Base-by-base conservation (phyloP, 2,329 filamentous ascomycete species). In the Ophiostoma sp. region DNA sequence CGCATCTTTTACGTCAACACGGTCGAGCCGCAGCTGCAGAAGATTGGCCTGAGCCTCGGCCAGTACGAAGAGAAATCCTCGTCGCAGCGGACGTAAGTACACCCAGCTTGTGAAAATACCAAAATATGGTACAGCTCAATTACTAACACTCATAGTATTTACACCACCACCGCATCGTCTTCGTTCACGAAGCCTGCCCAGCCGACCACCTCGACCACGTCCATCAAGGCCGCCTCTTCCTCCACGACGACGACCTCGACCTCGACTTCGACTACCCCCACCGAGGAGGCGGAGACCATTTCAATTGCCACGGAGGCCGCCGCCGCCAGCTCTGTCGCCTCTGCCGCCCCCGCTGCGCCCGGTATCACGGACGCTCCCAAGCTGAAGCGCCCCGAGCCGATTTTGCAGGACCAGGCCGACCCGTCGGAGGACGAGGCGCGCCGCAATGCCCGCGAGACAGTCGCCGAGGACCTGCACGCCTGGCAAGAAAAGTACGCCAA, bases 401-500 rank as follows among this genome's bases (percentile, higher is more conserved):
- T 87, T 4, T 78, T 82, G 66, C 81, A 87, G 0, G 81, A 86
- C 76, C 82, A 79, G 66, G 76, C 83, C 76, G 80, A 85, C 69
- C 80, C 83, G 45, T 86, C 88, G 66, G 87, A 89, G 72, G 85
- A 87, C 39, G 87, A 90, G 33, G 81, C 84, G 19, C 87, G 88
- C 33, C 87, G 87, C 71, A 87, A 85, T 3, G 88, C 88, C 2
- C 89, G 89, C 61, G 88, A 91, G 78, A 88, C 88, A 75, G 92
- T 98, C 57, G 87, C 90, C 1, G 88, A 91, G 61, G 96, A 99
- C 80, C 87, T 99, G 17, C 87, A 89, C 76, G 87, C 87, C 72
- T 99, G 96, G 95, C 92, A 98, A 81, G 89, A 89, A 75, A 97
- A 97, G 79, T 98, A 97, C 80, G 88, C 92, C 36, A 89, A 91